Base-by-base conservation (phyloP, 306 rosid species). In the Rosa rugosa region DNA sequence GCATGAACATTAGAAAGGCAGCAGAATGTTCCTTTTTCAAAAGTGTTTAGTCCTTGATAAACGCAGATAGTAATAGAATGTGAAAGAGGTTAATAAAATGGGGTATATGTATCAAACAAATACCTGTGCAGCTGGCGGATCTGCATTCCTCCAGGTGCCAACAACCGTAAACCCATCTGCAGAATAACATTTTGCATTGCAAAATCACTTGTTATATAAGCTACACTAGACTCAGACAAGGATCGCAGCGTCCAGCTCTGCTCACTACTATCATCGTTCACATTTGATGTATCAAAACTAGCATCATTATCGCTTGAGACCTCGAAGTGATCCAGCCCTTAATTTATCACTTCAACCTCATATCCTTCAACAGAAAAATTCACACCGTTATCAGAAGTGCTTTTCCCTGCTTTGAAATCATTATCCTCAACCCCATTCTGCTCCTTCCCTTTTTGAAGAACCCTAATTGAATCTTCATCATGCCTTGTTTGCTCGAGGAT, bases 101-200 rank as follows among this genome's bases (percentile, higher is more conserved):
- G 38, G n/a, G 20, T 38, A 38, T 34, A n/a, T 10, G 40, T 12
- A 64, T 31, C 42, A 22, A 42, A 79, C 27, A 73, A 25, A 80
- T 81, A 93, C 99, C 98, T 91, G 41, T 95, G 97, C 44, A 93
- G 90, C 84, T 89, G 87, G 81, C 87, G 93, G 71, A 95, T 93
- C 82, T 90, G 98, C 79, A 88, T 65, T 82, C 99, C 99, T 67
- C 97, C 98, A 41, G 98, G 98, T 47, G 98, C 99, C 81, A 93
- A 72, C 85, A 93, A 80, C 57, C 97, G 94, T 82, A 95, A 84
- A 79, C 98, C 98, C 94, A 95, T 95, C 83, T 93, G 98, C 72
- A 95, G 89, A 81, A 95, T 89, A 77, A 91, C 98, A 83, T 95
- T 95, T 85, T 95, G 99, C 98, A 93, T 95, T n/a, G 99, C 96